Conservation (phyloP, 345 rosid species). For the Abelmoschus esculentus region DNA sequence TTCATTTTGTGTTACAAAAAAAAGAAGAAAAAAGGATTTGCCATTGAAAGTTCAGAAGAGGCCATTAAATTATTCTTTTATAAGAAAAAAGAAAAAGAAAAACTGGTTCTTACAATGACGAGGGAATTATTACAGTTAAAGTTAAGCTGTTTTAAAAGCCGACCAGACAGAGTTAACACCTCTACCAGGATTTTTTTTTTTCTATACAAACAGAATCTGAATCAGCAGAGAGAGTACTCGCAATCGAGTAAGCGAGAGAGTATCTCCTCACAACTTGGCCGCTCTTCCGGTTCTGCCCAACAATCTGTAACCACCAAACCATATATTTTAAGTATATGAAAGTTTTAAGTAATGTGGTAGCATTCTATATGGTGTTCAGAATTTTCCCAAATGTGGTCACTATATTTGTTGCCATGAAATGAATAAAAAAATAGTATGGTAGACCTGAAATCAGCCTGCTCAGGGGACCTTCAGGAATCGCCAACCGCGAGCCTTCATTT, state of each 20-base stretch:
- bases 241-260: constrained; percentile 82
- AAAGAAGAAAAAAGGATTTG: not conserved
- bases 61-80: not conserved
- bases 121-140: constrained; percentile 21
- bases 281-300: constrained; percentile 73
- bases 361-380: no score
- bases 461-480: constrained; percentile 79
- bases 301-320: constrained; percentile 47
- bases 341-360: not conserved
- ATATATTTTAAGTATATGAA: not conserved
- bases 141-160: constrained; percentile 23
- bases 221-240: constrained; percentile 63
- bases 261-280: constrained; percentile 83
- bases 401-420: not conserved
- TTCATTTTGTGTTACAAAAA: no score
- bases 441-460: constrained; percentile 84
- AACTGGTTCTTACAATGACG: not conserved
- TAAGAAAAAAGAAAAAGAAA: not conserved
- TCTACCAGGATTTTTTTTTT: constrained; percentile 30
- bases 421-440: not conserved
- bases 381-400: no score
- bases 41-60: not conserved
- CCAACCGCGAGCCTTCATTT: constrained; percentile 79
- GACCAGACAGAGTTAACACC: constrained; percentile 28
- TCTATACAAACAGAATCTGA: constrained; percentile 9